These are phyloP conservation scores for Angophora floribunda DNA, from an alignment of 345 rosid genomes.

Conservation along the genomic window DNA sequence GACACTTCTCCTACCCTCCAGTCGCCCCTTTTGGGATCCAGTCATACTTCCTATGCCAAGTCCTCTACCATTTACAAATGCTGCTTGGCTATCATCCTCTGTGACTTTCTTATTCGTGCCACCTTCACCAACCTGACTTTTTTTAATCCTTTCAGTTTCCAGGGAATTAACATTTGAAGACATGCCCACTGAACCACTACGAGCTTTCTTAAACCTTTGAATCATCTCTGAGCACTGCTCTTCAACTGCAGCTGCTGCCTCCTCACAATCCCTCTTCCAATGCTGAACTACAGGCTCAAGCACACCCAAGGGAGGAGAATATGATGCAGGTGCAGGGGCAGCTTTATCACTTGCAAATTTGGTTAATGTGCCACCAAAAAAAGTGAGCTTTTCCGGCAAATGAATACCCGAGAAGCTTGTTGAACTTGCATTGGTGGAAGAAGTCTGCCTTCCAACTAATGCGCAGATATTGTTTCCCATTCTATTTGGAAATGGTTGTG, in stretches of 20 bases:
- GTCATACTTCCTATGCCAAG: not conserved
- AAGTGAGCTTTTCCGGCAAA: not conserved
- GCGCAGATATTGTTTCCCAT: not conserved
- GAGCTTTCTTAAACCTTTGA: constrained; percentile 1
- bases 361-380: not conserved
- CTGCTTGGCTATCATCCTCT: not conserved
- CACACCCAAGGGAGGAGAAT: not conserved
- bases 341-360: not conserved
- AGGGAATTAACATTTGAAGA: not conserved
- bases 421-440: not conserved
- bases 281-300: not conserved
- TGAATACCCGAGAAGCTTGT: not conserved
- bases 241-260: not conserved
- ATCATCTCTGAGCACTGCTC: not conserved
- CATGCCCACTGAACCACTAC: not conserved
- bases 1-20: not conserved
- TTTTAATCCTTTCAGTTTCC: constrained; percentile 17
- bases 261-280: constrained; percentile 8
- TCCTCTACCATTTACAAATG: not conserved
- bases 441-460: not conserved
- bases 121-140: constrained; percentile 4
- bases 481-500: not conserved
- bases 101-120: not conserved
- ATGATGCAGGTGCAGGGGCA: not conserved
- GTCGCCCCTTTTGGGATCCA: not conserved